Base-by-base conservation (phyloP, 108 stramenopile genomes). In the Skeletonema potamos region DNA sequence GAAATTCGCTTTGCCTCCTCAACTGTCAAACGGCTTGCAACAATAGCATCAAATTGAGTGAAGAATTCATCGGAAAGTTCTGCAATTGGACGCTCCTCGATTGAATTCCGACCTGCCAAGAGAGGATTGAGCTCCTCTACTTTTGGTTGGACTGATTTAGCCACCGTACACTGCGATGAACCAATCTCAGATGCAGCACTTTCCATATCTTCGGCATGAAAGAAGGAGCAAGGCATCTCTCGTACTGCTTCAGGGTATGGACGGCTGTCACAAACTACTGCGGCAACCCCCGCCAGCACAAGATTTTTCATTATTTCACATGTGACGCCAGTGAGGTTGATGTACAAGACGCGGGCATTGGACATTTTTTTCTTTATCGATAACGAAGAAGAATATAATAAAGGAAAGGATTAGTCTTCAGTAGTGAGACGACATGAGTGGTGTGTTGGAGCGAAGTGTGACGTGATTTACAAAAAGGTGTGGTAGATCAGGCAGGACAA, bases 301-400 rank as follows among this genome's bases (percentile, higher is more conserved):
- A 97, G 79, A 84, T 98, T 98, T 66, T 98, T 98, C 66, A 96
- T 65, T 18, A 94, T 88, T 82, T 98, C 94, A 26, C 83, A 82
- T 1, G 89, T 83, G 12, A 92, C 82, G 17, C 92, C 90, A n/a
- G 89, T 88, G 2, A 97, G 70, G 64, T 96, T 85, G 54, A 95
- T 75, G 87, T 96, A 97, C 27, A 98, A 80, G 6, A 98, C 93
- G 28, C 85, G 82, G 12, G 94, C 87, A 44, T 86, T 88, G 48
- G 74, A 78, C 89, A 98, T 97, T 66, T 94, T 93, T 70, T 87
- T 79, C 75, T 83, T 27, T 56, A 41, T 13, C 20, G 22, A 46
- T 41, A 29, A 64, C 1, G 10, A 24, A 30, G 69, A n/a, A 46
- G 8, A 29, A 60, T 36, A 7, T 1, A 27, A 27, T 60, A 44